Evolutionary conservation across 257 asterid genomes (phyloP), one percentile per base, ranked within the genome.

Genomic region (Paraleonurus japonicus): DNA sequence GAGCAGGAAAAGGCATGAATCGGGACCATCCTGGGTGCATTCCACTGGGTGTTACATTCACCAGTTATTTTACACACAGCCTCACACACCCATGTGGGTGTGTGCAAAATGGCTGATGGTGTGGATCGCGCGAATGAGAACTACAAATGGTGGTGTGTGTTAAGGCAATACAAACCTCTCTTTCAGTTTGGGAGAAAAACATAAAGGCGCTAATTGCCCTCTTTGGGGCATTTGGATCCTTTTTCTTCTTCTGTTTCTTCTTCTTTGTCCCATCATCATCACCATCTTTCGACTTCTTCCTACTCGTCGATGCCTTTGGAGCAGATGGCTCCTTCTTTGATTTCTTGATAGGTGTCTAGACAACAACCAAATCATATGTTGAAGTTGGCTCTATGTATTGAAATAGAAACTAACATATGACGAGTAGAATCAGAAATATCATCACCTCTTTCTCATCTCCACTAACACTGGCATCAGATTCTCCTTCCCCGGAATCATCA

Each of bases 141-240:
- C 5, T 37, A 22, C 9, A 17, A 50, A 45, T 65, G 67, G 37
- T 47, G n/a, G 45, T 19, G 63, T 17, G 39, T 33, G 24, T 24
- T 15, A 22, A 41, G 8, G 48, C 35, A 3, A 17, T 57, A 27
- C 89, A 13, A 74, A 94, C 99, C 96, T 91, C 97, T 81, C 97
- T 89, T 73, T 94, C 96, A 23, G 82, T 10, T 77, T 84, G 85
- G 12, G 92, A 91, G 85, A 94, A 94, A 86, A 73, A 86, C 99
- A 94, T 91, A 70, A 89, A 94, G 77, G 95, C 92, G 75, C 86
- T 89, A 19, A 85, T 76, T 73, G 95, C 90, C 80, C 90, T 86
- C 80, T 91, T 94, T 24, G 97, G 97, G 54, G 98, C 97, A 78
- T 89, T 94, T 43, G 98, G 96, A 78, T 91, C 97, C 84, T 86